Evolutionary conservation across 106 monocot species (phyloP).

Genomic region (Allium cepa): DNA sequence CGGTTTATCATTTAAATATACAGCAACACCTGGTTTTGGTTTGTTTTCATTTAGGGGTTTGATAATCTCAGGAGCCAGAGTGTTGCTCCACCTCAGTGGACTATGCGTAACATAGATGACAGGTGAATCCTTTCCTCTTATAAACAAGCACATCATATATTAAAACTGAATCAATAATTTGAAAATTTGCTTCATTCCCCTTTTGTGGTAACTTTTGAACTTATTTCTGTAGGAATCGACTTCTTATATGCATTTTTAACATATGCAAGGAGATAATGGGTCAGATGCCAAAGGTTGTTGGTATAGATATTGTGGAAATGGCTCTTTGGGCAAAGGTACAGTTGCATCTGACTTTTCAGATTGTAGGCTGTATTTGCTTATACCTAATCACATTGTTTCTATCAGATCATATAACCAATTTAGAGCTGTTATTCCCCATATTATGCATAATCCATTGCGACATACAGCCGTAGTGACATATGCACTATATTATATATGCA

Average conservation of each 20-base stretch:
- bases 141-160: neutral
- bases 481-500: too few species aligned
- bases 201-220: neutral
- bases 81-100: constrained; percentile 96
- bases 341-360: neutral
- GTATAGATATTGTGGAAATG: constrained; percentile 97
- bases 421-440: neutral
- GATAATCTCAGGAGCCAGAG: constrained; percentile 95
- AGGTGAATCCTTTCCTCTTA: constrained; percentile 28
- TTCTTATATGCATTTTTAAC: constrained; percentile 77
- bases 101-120: constrained; percentile 93
- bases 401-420: neutral
- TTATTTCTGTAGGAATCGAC: constrained; percentile 55
- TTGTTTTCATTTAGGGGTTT: constrained; percentile 59
- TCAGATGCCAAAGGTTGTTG: constrained; percentile 87
- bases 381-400: too few species aligned
- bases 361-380: neutral
- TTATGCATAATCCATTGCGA: too few species aligned
- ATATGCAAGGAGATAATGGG: constrained; percentile 84
- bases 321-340: constrained; percentile 99
- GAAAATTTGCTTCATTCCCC: too few species aligned
- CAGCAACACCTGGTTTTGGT: neutral
- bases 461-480: too few species aligned
- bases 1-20: neutral
- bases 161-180: too few species aligned